phyloP scores from a whole-genome alignment of 176 grass and related monocot genomes.

The Secale cereale region DNA sequence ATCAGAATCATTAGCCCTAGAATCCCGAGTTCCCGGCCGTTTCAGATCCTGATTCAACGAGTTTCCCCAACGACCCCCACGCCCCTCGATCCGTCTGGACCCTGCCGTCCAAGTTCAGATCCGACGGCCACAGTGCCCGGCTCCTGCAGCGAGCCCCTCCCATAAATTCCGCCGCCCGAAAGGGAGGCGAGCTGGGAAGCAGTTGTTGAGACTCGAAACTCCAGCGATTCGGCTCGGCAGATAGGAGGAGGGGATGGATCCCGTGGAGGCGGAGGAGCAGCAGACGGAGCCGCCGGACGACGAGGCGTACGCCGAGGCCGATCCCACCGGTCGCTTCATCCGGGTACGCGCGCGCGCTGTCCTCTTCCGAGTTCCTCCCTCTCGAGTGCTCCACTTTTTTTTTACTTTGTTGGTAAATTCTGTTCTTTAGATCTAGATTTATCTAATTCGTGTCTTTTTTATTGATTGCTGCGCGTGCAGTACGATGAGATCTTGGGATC shows the following conservation, averaged over 20 bases:
- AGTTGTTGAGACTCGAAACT: neutral
- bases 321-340: slow-evolving; percentile 48
- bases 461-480: neutral
- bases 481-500: slow-evolving; percentile 49
- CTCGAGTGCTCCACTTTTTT: too few relatives aligned
- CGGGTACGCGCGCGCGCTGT: slow-evolving; percentile 24
- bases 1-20: too few relatives aligned
- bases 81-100: neutral
- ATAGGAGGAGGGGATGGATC: slow-evolving; percentile 12
- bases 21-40: neutral
- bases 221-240: neutral
- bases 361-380: neutral
- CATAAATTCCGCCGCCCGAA: neutral
- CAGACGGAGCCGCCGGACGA: slow-evolving; percentile 39
- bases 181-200: neutral
- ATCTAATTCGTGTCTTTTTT: neutral
- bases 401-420: neutral
- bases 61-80: neutral
- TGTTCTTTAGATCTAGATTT: neutral
- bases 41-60: neutral
- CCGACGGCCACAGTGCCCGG: neutral
- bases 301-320: slow-evolving; percentile 40
- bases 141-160: neutral
- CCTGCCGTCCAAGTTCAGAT: neutral
- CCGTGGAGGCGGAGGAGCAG: slow-evolving; percentile 22